Evolutionary conservation across 306 rosid species (phyloP), one percentile per base, ranked within the genome.

Genomic region (Trifolium repens): DNA sequence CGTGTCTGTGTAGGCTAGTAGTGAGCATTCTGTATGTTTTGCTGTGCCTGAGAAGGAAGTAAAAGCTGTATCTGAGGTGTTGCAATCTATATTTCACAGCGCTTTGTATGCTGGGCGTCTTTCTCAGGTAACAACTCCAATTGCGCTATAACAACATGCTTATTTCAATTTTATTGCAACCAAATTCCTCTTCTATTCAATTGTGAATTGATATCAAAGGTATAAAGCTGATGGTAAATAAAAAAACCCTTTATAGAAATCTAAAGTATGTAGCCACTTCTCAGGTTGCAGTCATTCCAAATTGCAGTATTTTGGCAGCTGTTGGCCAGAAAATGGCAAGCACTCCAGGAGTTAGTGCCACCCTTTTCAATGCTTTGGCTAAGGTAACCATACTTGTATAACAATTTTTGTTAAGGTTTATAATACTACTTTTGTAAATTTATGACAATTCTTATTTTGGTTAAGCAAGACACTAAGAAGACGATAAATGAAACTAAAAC

Each of bases 251-350:
- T 32, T 32, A 27, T 60, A 61, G n/a, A 22, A 43, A 3, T 57
- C 79, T 57, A 82, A 62, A 44, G 74, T 62, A 69, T 75, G 27
- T 40, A 44, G 13, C 65, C 9, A 39, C 49, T 55, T 76, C 81
- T 82, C 96, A 94, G 99, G 92, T 94, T 71, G 93, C 90, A 0
- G 80, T 94, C 17, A 79, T 94, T 78, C 89, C 91, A 39, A 92
- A 94, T 83, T 94, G 97, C 85, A 94, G 99, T 75, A 94, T 94
- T 81, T 88, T 94, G 89, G 99, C 99, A 24, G 86, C 97, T 27
- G 99, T 94, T 87, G 99, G 99, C 79, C 97, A 92, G 87, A 92
- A 89, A 71, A 94, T 94, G 99, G 99, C 97, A 24, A 94, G 99
- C 79, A 90, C 99, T 67, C 99, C 99, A 52, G 99, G 99, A 79